Evolutionary conservation across 345 rosid genomes (phyloP).

Genomic region (Rhodomyrtus tomentosa): DNA sequence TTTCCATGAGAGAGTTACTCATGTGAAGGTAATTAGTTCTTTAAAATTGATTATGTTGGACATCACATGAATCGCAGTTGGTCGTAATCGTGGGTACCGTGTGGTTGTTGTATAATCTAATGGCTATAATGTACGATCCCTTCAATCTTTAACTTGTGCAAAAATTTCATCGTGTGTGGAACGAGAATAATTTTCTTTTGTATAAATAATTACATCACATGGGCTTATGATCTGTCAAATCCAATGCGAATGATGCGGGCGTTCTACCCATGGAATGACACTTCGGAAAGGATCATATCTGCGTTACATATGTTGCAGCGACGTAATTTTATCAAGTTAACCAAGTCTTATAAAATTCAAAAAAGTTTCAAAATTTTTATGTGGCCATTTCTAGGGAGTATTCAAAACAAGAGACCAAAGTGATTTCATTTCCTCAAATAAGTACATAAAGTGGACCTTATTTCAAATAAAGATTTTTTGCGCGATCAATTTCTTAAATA

Average conservation of each 20-base stretch:
- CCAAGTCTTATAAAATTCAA: background rate
- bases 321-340: background rate
- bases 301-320: background rate
- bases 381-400: too few species aligned
- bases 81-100: background rate
- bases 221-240: background rate
- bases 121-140: accelerated
- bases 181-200: background rate
- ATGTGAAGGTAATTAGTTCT: background rate
- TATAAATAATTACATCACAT: background rate
- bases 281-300: background rate
- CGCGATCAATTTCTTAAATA: too few species aligned
- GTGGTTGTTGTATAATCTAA: background rate
- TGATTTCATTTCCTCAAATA: too few species aligned
- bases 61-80: background rate
- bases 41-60: background rate
- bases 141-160: background rate
- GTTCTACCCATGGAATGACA: background rate
- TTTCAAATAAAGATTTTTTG: too few species aligned
- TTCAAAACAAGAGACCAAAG: too few species aligned
- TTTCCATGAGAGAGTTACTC: background rate
- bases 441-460: too few species aligned
- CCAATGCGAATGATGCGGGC: background rate
- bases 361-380: too few species aligned
- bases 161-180: background rate